Conservation (phyloP, 352 stramenopile genomes). For the Phytophthora hibernalis region DNA sequence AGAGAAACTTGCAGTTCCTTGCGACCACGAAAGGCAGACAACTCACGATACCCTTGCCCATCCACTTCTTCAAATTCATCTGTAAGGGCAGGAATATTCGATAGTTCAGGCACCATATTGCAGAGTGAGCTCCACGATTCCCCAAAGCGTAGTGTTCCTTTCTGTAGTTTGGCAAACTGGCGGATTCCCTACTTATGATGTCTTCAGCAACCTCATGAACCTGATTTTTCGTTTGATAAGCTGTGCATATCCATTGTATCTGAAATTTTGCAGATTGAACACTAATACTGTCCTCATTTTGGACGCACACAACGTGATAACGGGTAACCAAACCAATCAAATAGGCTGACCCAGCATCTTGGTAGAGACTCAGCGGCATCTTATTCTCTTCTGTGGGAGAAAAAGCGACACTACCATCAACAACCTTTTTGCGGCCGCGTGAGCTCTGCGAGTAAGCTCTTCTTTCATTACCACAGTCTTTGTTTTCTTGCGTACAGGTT, state of each 20-base stretch:
- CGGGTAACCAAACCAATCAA: conserved; percentile 1
- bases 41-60: conserved; percentile 7
- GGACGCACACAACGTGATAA: neutral
- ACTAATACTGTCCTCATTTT: neutral
- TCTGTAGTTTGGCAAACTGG: conserved; percentile 1
- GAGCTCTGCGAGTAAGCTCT: neutral
- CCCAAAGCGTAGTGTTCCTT: conserved; percentile 3
- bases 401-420: neutral
- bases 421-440: neutral
- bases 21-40: conserved; percentile 9
- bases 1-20: conserved; percentile 12
- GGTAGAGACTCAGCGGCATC: neutral
- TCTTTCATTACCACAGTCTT: neutral
- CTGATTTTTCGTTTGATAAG: neutral
- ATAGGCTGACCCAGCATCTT: neutral
- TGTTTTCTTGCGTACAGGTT: neutral
- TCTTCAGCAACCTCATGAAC: conserved; percentile 4
- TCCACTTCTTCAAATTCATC: conserved; percentile 20
- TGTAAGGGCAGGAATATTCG: neutral
- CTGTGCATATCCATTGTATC: conserved; percentile 4
- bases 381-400: neutral
- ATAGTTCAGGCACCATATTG: conserved; percentile 4
- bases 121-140: conserved; percentile 11
- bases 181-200: conserved; percentile 1
- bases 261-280: neutral